phyloP scores from a whole-genome alignment of 495 filamentous ascomycete species.

The Peziza echinospora region DNA sequence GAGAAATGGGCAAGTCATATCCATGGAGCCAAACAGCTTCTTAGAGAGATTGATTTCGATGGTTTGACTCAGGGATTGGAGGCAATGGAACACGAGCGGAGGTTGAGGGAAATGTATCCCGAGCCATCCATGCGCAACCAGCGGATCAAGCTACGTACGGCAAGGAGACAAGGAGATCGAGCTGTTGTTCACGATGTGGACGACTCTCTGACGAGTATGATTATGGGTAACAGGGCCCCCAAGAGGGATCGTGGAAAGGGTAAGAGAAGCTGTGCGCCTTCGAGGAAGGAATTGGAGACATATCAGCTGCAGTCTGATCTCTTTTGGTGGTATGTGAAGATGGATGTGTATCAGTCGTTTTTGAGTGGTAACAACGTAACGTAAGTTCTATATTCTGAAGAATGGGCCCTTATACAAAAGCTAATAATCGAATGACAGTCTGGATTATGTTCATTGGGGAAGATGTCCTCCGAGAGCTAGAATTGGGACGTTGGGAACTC shows the following conservation, averaged over 20 bases:
- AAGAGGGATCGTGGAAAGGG: conserved; percentile 2
- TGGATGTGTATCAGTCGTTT: conserved; percentile 78
- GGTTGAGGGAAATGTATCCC: conserved; percentile 16
- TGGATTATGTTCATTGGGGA: conserved; percentile 58
- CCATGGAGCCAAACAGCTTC: conserved; percentile 57
- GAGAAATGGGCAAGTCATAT: conserved; percentile 89
- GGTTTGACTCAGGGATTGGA: conserved; percentile 50
- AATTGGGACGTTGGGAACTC: conserved; percentile 54
- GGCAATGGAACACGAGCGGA: conserved; percentile 26
- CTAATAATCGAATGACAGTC: conserved; percentile 27
- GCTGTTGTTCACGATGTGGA: conserved; percentile 17
- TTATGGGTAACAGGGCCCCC: conserved; percentile 15
- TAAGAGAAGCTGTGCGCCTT: conserved; percentile 13
- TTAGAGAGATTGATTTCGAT: conserved; percentile 62
- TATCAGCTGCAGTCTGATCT: conserved; percentile 69
- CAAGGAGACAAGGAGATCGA: conserved; percentile 8
- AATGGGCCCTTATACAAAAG: not conserved
- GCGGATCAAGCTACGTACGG: conserved; percentile 9
- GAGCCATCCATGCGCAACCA: conserved; percentile 3
- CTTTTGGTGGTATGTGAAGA: conserved; percentile 92
- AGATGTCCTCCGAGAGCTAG: conserved; percentile 68
- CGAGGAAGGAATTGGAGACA: conserved; percentile 49
- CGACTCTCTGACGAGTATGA: conserved; percentile 19
- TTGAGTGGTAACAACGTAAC: conserved; percentile 65
- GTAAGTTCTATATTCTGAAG: conserved; percentile 33